Evolutionary conservation across 1,284 basidiomycete genomes (phyloP).

Genomic region (Testicularia cyperi): DNA sequence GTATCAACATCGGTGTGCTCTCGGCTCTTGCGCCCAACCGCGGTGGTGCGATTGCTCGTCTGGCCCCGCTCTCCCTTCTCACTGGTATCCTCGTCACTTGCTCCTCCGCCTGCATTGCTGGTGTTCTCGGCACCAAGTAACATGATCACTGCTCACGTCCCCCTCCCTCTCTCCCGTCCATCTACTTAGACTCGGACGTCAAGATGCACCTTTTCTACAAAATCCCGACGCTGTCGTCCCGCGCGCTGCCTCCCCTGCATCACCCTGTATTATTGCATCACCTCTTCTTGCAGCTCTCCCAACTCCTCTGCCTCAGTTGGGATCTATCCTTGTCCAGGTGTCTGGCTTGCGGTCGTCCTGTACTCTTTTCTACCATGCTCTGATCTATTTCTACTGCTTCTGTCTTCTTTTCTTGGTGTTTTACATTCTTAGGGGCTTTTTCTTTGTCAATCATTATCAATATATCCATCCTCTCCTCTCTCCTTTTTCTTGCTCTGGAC

Average conservation of each 20-base stretch:
- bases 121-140: slow-evolving; percentile 52
- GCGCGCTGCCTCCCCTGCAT: too few species aligned
- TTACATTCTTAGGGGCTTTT: slow-evolving; percentile 8
- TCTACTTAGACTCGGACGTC: too few species aligned
- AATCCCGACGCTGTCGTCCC: too few species aligned
- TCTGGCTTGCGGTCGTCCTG: too few species aligned
- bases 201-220: too few species aligned
- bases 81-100: slow-evolving; percentile 61
- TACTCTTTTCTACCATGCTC: not conserved
- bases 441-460: not conserved
- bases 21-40: slow-evolving; percentile 78
- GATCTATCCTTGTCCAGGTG: too few species aligned
- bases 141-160: not conserved
- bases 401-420: slow-evolving; percentile 4
- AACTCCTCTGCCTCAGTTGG: slow-evolving; percentile 2
- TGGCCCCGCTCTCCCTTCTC: slow-evolving; percentile 69
- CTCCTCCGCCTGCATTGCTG: slow-evolving; percentile 61
- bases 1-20: slow-evolving; percentile 87
- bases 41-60: slow-evolving; percentile 70
- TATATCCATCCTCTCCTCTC: not conserved
- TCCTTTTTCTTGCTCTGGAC: not conserved
- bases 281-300: not conserved
- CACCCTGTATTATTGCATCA: not conserved
- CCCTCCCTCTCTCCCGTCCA: not conserved
- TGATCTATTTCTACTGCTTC: slow-evolving; percentile 12